These are phyloP conservation scores for Cytidiella melzeri DNA, from an alignment of 768 basidiomycete genomes.

Conservation along the genomic window DNA sequence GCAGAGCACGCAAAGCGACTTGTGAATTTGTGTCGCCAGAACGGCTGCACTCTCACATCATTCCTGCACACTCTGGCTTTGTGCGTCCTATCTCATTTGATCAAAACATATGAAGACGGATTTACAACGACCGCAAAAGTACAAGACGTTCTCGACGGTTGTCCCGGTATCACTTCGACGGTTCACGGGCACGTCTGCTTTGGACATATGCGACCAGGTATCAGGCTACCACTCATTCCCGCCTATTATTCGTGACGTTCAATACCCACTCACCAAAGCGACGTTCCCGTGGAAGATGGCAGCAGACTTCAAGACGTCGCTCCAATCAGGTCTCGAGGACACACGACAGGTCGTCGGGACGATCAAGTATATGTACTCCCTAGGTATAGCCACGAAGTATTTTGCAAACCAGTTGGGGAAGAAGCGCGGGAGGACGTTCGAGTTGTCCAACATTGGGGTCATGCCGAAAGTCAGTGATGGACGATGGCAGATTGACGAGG, in stretches of 20 bases:
- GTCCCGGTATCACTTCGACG: background rate
- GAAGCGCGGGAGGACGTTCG: slow-evolving; percentile 29
- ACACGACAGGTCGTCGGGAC: background rate
- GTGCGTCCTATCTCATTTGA: background rate
- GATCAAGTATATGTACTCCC: background rate
- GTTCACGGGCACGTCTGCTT: background rate
- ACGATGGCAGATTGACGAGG: slow-evolving; percentile 14
- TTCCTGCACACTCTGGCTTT: slow-evolving; percentile 1
- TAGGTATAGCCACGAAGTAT: slow-evolving; percentile 20
- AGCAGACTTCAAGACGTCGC: background rate
- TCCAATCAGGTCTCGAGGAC: background rate
- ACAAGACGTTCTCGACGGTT: background rate
- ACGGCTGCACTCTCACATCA: background rate
- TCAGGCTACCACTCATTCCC: background rate
- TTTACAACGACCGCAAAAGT: background rate
- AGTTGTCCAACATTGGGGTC: slow-evolving; percentile 34
- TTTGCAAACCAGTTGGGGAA: slow-evolving; percentile 25
- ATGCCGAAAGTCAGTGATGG: slow-evolving; percentile 11
- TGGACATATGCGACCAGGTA: background rate
- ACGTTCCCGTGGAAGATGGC: slow-evolving; percentile 30
- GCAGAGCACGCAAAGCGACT: background rate
- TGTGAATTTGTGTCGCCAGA: background rate
- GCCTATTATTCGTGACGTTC: background rate
- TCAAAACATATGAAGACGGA: background rate
- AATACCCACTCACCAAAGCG: background rate